A percentile compares a stretch with the other conserved stretches of the same genome.
Evolutionary conservation across 805 yeast genomes (phyloP).

Genomic region (Jamesozyma piceae): DNA sequence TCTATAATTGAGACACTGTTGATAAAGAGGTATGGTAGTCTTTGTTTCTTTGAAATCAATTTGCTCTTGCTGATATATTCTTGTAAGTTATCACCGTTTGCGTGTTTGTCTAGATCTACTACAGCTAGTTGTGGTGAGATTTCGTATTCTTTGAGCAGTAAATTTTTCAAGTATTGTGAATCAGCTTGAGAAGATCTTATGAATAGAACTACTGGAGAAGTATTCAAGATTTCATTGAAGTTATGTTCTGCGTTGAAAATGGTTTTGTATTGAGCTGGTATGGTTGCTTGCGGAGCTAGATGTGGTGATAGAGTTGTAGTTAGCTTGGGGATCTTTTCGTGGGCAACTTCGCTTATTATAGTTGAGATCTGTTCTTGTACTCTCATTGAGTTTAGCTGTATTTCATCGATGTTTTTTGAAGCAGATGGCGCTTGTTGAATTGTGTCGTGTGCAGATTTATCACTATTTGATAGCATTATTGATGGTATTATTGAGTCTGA

Average conservation of each 20-base stretch:
- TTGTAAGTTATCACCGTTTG: constrained; percentile 63
- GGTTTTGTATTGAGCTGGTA: not conserved
- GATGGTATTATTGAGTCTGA: not conserved
- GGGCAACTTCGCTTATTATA: constrained; percentile 9
- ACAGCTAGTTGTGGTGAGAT: constrained; percentile 62
- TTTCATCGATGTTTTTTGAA: constrained; percentile 1
- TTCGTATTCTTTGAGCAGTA: constrained; percentile 53
- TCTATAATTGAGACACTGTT: constrained; percentile 17
- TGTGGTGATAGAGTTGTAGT: not conserved
- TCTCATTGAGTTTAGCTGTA: constrained; percentile 7
- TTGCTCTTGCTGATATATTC: constrained; percentile 37
- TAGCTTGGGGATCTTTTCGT: not conserved
- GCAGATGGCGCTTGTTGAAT: not conserved
- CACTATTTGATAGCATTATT: not conserved
- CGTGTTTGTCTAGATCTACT: constrained; percentile 74
- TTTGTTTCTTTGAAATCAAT: not conserved
- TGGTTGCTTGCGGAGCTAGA: not conserved
- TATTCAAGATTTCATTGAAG: constrained; percentile 44
- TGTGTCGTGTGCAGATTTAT: not conserved
- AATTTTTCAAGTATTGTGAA: constrained; percentile 55
- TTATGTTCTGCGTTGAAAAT: constrained; percentile 1
- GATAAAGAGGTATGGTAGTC: constrained; percentile 20
- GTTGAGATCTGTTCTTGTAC: constrained; percentile 15
- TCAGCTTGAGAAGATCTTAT: constrained; percentile 49
- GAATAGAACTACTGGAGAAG: constrained; percentile 60